Conservation (phyloP, 2,329 filamentous ascomycete genomes). For the Neurospora sp. region DNA sequence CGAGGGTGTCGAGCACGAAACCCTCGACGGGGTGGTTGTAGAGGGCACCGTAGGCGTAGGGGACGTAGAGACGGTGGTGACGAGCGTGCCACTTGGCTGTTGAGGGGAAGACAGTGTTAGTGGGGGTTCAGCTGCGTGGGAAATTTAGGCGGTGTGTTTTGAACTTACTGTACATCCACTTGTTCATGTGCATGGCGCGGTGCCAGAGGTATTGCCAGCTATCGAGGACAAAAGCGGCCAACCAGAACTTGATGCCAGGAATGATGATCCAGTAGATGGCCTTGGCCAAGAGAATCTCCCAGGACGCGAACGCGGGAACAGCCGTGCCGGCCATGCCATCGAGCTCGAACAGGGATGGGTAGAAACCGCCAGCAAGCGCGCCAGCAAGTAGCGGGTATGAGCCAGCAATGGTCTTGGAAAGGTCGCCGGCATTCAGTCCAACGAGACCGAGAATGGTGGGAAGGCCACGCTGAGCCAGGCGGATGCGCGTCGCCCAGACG, state of each 20-base stretch:
- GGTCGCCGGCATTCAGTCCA: slow-evolving; percentile 64
- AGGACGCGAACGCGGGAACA: slow-evolving; percentile 67
- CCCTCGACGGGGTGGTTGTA: slow-evolving; percentile 97
- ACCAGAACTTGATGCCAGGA: slow-evolving; percentile 65
- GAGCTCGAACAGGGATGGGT: slow-evolving; percentile 59
- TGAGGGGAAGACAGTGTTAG: slow-evolving; percentile 3
- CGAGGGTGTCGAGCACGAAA: slow-evolving; percentile 84
- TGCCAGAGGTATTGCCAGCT: slow-evolving; percentile 99
- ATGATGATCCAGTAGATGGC: slow-evolving; percentile 71
- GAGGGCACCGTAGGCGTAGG: slow-evolving; percentile 91
- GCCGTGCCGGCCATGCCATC: slow-evolving; percentile 39
- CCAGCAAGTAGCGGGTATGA: slow-evolving; percentile 68
- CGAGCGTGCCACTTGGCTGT: slow-evolving; percentile 82
- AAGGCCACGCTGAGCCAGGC: slow-evolving; percentile 68
- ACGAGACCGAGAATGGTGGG: slow-evolving; percentile 60
- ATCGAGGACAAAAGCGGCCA: slow-evolving; percentile 72
- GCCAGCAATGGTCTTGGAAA: slow-evolving; percentile 65
- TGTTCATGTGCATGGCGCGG: slow-evolving; percentile 93
- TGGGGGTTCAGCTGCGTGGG: neutral
- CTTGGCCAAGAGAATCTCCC: slow-evolving; percentile 70
- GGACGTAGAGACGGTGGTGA: slow-evolving; percentile 94
- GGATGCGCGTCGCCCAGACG: slow-evolving; percentile 77
- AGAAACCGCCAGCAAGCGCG: slow-evolving; percentile 68
- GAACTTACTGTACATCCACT: slow-evolving; percentile 84
- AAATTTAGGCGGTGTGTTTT: slow-evolving; percentile 29